phyloP scores from a whole-genome alignment of 1,284 basidiomycete species.

The Moesziomyces globuligerus region DNA sequence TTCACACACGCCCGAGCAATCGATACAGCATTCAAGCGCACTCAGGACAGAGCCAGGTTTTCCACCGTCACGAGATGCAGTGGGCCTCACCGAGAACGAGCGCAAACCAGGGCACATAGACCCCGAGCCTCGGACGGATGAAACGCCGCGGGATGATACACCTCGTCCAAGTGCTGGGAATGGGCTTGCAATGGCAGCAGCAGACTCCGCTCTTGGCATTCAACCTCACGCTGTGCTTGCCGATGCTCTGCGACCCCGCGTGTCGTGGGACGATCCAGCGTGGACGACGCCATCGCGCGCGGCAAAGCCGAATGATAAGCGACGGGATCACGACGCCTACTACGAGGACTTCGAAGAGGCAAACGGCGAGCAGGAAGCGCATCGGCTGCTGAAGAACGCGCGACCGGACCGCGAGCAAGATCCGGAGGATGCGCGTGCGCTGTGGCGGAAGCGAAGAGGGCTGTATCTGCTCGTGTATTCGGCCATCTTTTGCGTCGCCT shows the following conservation, averaged over 20 bases:
- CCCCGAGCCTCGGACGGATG: no score
- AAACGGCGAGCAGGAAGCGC: slow-evolving; percentile 16
- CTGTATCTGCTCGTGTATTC: slow-evolving; percentile 53
- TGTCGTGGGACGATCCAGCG: slow-evolving; percentile 30
- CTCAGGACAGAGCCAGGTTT: no score
- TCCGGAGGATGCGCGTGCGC: slow-evolving; percentile 16
- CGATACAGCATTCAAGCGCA: no score
- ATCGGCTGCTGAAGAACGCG: slow-evolving; percentile 21
- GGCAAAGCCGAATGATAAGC: slow-evolving; percentile 15
- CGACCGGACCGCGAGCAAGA: slow-evolving; percentile 16
- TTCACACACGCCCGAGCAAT: no score
- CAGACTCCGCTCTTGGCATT: background rate
- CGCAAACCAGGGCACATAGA: no score
- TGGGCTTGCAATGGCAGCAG: no score
- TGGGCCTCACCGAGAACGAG: no score
- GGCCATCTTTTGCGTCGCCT: slow-evolving; percentile 74
- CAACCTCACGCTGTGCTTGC: no score
- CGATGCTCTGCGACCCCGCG: slow-evolving; percentile 18
- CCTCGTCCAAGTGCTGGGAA: no score
- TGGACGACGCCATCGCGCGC: slow-evolving; percentile 1
- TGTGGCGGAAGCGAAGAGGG: slow-evolving; percentile 33
- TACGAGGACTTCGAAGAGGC: slow-evolving; percentile 5
- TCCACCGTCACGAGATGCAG: no score
- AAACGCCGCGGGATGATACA: no score
- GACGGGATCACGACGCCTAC: background rate